Conservation (phyloP, 495 filamentous ascomycete genomes). For the Lophiostoma macrostomum region DNA sequence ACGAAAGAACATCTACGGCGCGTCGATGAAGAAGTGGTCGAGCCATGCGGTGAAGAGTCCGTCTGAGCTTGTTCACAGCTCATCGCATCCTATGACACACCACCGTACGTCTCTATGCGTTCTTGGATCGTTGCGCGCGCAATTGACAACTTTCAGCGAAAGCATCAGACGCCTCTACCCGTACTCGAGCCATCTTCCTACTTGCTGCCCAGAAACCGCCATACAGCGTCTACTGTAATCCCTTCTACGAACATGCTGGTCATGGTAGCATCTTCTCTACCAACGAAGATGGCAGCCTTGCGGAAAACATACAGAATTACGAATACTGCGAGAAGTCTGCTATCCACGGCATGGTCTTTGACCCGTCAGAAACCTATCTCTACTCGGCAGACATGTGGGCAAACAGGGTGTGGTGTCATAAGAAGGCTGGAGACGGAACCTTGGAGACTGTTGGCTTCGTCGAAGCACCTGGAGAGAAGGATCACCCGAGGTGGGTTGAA, state of each 20-base stretch:
- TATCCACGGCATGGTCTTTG: conserved; percentile 88
- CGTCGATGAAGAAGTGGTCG: conserved; percentile 86
- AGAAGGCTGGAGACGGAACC: conserved; percentile 63
- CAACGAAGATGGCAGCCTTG: conserved; percentile 57
- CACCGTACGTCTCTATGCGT: conserved; percentile 49
- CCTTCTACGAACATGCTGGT: conserved; percentile 81
- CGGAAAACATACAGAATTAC: conserved; percentile 74
- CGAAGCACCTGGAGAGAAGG: conserved; percentile 64
- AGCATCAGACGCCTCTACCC: conserved; percentile 65
- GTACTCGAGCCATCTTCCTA: conserved; percentile 82
- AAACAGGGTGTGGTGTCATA: conserved; percentile 84
- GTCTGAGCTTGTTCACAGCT: conserved; percentile 72
- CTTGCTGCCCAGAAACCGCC: conserved; percentile 72
- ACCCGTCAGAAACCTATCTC: conserved; percentile 76
- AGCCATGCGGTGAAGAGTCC: conserved; percentile 73
- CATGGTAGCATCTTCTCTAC: conserved; percentile 76
- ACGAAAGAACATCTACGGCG: conserved; percentile 80
- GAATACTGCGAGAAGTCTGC: conserved; percentile 69
- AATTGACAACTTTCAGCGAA: conserved; percentile 49
- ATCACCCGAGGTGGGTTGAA: conserved; percentile 83
- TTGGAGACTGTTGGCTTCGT: conserved; percentile 65
- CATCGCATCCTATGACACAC: conserved; percentile 66
- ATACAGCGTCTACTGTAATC: conserved; percentile 78
- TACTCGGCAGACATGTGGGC: conserved; percentile 81
- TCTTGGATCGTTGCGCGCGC: not conserved